Percentiles rank a stretch among this genome's conserved stretches.
phyloP scores from a whole-genome alignment of 1,139 yeast genomes.

The Nakaseomyces nivariensis region DNA sequence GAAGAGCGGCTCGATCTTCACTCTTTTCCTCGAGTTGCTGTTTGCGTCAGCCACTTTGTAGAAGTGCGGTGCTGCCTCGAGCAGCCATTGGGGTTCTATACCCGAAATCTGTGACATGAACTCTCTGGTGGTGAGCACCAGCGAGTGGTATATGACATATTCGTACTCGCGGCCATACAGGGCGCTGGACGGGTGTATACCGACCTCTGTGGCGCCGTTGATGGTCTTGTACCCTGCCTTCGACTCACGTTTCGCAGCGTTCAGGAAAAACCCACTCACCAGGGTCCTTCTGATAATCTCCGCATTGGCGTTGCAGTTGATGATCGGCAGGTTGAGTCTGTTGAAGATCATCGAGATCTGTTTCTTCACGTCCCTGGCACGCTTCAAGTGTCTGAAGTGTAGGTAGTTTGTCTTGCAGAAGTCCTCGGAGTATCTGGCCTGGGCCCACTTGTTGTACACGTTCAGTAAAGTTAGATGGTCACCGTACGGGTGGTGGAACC shows the following conservation, averaged over 20 bases:
- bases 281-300: conserved; percentile 62
- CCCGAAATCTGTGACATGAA: conserved; percentile 84
- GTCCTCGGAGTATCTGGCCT: conserved; percentile 45
- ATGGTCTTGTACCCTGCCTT: conserved; percentile 73
- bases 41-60: conserved; percentile 48
- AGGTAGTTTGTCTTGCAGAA: conserved; percentile 83
- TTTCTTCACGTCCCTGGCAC: conserved; percentile 69
- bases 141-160: conserved; percentile 75
- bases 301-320: conserved; percentile 52
- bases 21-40: conserved; percentile 35
- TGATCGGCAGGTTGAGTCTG: conserved; percentile 41
- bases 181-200: conserved; percentile 82
- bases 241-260: conserved; percentile 70
- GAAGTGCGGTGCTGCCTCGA: conserved; percentile 78
- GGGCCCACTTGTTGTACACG: conserved; percentile 70
- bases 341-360: conserved; percentile 61
- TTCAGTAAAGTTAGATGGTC: conserved; percentile 82
- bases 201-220: conserved; percentile 67
- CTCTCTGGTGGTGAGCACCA: conserved; percentile 73
- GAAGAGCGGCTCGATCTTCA: conserved; percentile 52
- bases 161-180: conserved; percentile 65
- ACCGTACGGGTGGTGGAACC: conserved; percentile 70
- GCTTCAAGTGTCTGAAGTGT: conserved; percentile 67
- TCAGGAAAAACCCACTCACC: conserved; percentile 81
- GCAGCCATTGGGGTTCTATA: conserved; percentile 78